Percentiles rank a stretch among this genome's conserved stretches.
phyloP scores from a whole-genome alignment of 495 filamentous ascomycete genomes.

The Hyaloscypha finlandica region DNA sequence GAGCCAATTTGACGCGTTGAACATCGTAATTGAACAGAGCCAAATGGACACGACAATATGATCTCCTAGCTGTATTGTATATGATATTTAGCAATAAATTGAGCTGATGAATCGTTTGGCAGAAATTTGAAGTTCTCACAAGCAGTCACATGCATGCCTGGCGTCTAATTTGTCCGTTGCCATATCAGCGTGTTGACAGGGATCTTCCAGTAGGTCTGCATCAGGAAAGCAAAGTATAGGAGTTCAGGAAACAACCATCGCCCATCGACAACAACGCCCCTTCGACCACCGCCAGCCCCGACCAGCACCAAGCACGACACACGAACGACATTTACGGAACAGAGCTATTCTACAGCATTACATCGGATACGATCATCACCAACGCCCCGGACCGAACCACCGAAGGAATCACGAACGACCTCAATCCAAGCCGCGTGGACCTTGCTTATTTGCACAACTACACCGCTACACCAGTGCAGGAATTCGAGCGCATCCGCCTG shows the following conservation, averaged over 20 bases:
- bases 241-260: slow-evolving; percentile 12
- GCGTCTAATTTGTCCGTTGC: slow-evolving; percentile 10
- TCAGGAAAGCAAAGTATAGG: background rate
- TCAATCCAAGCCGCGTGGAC: slow-evolving; percentile 8
- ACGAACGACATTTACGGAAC: slow-evolving; percentile 8
- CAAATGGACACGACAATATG: background rate
- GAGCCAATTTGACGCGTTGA: slow-evolving; percentile 7
- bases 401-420: slow-evolving; percentile 10
- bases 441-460: slow-evolving; percentile 16
- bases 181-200: slow-evolving; percentile 8
- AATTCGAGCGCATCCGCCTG: background rate
- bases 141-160: slow-evolving; percentile 2
- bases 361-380: background rate
- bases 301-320: background rate
- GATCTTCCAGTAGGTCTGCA: background rate
- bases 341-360: slow-evolving; percentile 8
- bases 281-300: slow-evolving; percentile 8
- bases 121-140: background rate
- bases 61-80: background rate
- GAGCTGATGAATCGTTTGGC: background rate
- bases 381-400: slow-evolving; percentile 6
- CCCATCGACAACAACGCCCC: slow-evolving; percentile 7
- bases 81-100: background rate
- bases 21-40: background rate
- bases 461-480: slow-evolving; percentile 9